Evolutionary conservation across 257 asterid species (phyloP), one percentile per base, ranked within the genome.

Genomic region (Paraleonurus japonicus): DNA sequence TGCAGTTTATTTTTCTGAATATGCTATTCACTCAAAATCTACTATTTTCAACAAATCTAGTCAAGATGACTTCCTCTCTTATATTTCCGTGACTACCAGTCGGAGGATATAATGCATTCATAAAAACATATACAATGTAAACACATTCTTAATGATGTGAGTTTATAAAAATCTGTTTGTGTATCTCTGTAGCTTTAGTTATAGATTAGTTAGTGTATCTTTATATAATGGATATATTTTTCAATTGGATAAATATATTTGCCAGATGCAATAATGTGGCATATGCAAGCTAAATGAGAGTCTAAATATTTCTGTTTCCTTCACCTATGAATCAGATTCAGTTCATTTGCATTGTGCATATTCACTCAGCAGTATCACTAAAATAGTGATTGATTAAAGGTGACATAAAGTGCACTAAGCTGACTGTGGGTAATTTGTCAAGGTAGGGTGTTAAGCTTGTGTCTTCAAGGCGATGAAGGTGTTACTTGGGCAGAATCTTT

Each of bases 381-480:
- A 61, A 54, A 73, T 6, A 74, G 9, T 70, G 55, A 54, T 23
- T 47, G 61, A 37, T 55, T 64, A 32, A 68, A 47, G 20, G 27
- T 33, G 62, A 66, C 27, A 16, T 28, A 24, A 4, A 50, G 32
- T 71, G 74, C 70, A 27, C 26, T 72, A 75, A 75, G 16, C 72
- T 78, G 66, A 74, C 79, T 41, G 22, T 35, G 65, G 63, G 53
- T 79, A 60, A 66, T 70, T 37, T 73, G 71, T 72, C 79, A 57
- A 74, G 45, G 65, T 83, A 94, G 98, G 93, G 85, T 85, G 77
- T 76, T 88, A n/a, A 83, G 86, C 55, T 82, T 87, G 82, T 85
- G 89, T 75, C 85, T 91, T 85, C 92, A 79, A 86, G 87, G 91
- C 30, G 76, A 81, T 57, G 93, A 88, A 76, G 83, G 88, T 77